Percentiles rank a stretch among this genome's conserved stretches.
Conservation (phyloP, 495 filamentous ascomycete species). For the Neurospora sublineolata region DNA sequence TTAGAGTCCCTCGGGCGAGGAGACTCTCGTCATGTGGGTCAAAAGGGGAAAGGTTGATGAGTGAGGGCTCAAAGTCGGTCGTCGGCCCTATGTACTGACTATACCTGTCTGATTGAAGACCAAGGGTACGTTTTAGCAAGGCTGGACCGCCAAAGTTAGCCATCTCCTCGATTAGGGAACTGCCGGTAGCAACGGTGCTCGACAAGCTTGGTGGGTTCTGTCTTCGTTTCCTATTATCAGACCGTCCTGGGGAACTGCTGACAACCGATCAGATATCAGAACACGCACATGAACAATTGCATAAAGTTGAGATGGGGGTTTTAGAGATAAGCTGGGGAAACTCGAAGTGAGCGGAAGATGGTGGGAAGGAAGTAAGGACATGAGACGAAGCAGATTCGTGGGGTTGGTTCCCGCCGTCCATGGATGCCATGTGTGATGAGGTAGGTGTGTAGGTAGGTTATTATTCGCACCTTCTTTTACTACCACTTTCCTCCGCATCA, state of each 20-base stretch:
- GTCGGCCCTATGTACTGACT: slow-evolving; percentile 57
- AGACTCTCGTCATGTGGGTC: slow-evolving; percentile 61
- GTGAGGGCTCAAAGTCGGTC: slow-evolving; percentile 60
- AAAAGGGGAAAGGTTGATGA: slow-evolving; percentile 61
- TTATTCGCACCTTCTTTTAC: slow-evolving; percentile 44
- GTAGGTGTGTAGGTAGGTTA: not conserved
- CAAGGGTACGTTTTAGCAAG: slow-evolving; percentile 51
- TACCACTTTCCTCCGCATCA: slow-evolving; percentile 43
- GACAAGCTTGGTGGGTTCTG: slow-evolving; percentile 43
- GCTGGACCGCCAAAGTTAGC: slow-evolving; percentile 50
- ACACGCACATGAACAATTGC: slow-evolving; percentile 1
- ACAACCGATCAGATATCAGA: slow-evolving; percentile 36
- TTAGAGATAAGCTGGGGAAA: not conserved
- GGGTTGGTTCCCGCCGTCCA: slow-evolving; percentile 2
- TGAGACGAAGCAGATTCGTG: slow-evolving; percentile 7
- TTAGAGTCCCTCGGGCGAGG: slow-evolving; percentile 54
- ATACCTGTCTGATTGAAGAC: slow-evolving; percentile 50
- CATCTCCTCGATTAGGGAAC: slow-evolving; percentile 47
- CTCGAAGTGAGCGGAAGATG: not conserved
- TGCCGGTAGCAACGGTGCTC: slow-evolving; percentile 37
- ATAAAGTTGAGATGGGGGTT: slow-evolving; percentile 4
- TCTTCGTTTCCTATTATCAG: slow-evolving; percentile 41
- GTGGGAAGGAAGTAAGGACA: not conserved
- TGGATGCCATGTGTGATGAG: slow-evolving; percentile 10
- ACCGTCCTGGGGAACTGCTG: slow-evolving; percentile 39